Evolutionary conservation across 345 rosid species (phyloP).

Genomic region (Murraya koenigii): DNA sequence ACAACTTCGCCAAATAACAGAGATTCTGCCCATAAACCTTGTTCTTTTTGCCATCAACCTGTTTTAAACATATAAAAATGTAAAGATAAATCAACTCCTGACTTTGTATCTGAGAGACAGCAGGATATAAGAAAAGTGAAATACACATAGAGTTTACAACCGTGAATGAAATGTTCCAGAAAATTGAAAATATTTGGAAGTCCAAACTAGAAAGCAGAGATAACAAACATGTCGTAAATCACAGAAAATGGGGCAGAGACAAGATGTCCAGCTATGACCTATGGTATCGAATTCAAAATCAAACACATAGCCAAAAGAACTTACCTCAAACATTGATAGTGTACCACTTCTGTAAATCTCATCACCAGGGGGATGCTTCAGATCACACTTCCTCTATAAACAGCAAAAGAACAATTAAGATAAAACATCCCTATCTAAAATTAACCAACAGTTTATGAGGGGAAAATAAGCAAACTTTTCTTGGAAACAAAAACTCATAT

Average conservation of each 20-base stretch:
- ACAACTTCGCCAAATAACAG: conserved; percentile 93
- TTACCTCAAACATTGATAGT: conserved; percentile 98
- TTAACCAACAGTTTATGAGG: background rate
- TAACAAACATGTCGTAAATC: background rate
- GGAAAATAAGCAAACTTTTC: background rate
- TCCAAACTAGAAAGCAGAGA: background rate
- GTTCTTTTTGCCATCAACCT: conserved; percentile 95
- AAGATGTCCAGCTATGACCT: background rate
- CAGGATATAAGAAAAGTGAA: background rate
- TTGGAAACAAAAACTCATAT: background rate
- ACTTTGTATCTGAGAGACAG: background rate
- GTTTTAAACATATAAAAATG: conserved; percentile 17
- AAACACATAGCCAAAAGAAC: background rate
- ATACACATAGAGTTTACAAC: background rate
- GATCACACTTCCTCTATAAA: conserved; percentile 82
- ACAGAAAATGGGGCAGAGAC: background rate
- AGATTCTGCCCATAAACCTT: conserved; percentile 99
- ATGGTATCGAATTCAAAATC: background rate
- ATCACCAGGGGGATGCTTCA: conserved; percentile 98
- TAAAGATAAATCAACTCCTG: background rate
- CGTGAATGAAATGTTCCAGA: background rate
- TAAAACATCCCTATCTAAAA: background rate
- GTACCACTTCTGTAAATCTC: conserved; percentile 98
- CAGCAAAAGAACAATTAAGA: conserved; percentile 5
- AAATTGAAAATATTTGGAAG: background rate